Conservation (phyloP, 2,329 filamentous ascomycete species). For the Colletotrichum phormii region DNA sequence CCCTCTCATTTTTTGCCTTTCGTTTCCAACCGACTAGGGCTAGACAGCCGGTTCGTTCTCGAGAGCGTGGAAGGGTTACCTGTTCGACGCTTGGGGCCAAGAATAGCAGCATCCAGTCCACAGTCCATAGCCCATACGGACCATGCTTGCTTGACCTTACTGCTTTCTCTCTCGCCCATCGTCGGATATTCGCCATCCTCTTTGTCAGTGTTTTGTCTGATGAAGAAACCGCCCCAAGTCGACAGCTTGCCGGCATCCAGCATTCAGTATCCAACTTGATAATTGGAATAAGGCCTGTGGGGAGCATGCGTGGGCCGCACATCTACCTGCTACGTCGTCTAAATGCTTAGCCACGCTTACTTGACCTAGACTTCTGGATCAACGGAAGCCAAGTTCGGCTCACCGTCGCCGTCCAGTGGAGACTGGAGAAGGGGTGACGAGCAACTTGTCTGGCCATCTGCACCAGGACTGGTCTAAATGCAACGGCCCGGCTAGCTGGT, state of each 20-base stretch:
- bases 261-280: neutral
- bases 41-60: neutral
- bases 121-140: no score
- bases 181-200: constrained; percentile 26
- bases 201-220: constrained; percentile 31
- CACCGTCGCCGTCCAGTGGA: constrained; percentile 19
- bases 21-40: constrained; percentile 18
- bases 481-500: constrained; percentile 30
- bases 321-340: constrained; percentile 29
- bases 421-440: neutral
- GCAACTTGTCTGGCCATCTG: constrained; percentile 22
- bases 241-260: constrained; percentile 14
- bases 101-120: constrained; percentile 17
- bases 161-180: neutral
- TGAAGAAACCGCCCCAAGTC: constrained; percentile 12
- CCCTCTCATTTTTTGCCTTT: constrained; percentile 2
- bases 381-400: constrained; percentile 12
- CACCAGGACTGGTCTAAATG: constrained; percentile 14
- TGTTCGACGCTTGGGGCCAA: constrained; percentile 11
- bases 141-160: neutral
- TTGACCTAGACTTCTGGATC: constrained; percentile 14
- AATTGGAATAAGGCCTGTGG: constrained; percentile 13
- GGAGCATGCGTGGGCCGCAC: constrained; percentile 1
- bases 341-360: constrained; percentile 34
- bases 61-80: neutral